Conservation (phyloP, 2,329 filamentous ascomycete genomes). For the Penicillium thymicola region DNA sequence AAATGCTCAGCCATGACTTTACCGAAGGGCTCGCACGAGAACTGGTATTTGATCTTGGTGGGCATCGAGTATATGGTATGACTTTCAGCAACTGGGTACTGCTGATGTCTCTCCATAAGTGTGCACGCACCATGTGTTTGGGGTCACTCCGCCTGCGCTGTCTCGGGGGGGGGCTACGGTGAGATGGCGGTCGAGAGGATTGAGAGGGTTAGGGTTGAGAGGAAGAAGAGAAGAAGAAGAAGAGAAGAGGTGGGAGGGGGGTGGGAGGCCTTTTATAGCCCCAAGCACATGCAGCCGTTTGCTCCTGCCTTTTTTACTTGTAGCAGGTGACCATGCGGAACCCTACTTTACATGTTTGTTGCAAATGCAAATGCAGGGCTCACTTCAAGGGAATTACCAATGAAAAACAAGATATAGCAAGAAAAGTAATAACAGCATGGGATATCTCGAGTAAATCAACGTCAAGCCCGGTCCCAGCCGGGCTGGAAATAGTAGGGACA, state of each 20-base stretch:
- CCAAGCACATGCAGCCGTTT: too few relatives aligned
- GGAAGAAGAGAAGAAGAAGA: not conserved
- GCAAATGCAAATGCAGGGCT: not conserved
- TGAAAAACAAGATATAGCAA: not conserved
- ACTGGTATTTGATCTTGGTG: too few relatives aligned
- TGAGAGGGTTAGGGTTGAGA: not conserved
- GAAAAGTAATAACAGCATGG: conserved; percentile 16
- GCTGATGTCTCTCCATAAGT: not conserved
- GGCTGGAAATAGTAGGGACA: not conserved
- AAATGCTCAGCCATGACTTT: too few relatives aligned
- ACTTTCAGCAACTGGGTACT: too few relatives aligned
- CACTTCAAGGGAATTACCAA: too few relatives aligned
- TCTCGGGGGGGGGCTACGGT: not conserved
- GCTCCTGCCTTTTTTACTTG: not conserved
- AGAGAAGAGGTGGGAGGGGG: not conserved
- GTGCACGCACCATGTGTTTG: not conserved
- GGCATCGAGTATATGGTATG: too few relatives aligned
- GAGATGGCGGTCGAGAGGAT: not conserved
- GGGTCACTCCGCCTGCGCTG: not conserved
- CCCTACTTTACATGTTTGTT: not conserved
- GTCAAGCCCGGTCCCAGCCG: conserved; percentile 3
- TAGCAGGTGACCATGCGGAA: not conserved
- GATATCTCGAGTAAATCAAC: conserved; percentile 21
- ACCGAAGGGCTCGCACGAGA: too few relatives aligned
- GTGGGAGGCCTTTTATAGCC: not conserved